Base-by-base conservation (phyloP, 2,329 filamentous ascomycete species). In the Atkinsonella texensis region DNA sequence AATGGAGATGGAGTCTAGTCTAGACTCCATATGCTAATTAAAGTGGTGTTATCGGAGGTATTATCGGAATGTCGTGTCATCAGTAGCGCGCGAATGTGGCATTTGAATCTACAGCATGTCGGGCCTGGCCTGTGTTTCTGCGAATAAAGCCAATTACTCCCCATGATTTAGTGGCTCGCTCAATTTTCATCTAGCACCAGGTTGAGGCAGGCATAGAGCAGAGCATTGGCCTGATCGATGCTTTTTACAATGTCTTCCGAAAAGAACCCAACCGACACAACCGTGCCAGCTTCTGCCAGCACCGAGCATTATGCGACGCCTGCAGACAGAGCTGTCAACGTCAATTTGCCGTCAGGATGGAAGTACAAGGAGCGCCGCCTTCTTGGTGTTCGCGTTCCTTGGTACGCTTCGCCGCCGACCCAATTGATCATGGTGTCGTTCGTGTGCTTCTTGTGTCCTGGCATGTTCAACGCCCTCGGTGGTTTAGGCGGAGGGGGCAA, bases 401-500 rank as follows among this genome's bases (percentile, higher is more conserved):
- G 81, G 75, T 89, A 85, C 65, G 85, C 85, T 13, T 87, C 85
- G 54, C 85, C 86, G 4, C 77, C 80, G 62, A 70, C 81, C 43
- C 85, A 89, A 69, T 74, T 89, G 32, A 62, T 84, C 55, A 76
- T 89, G 73, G 84, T 89, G 47, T 68, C 69, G 31, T 64, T 71
- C 56, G 68, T 72, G 48, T 72, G 69, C 59, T 72, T 86, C 71
- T 64, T 86, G 56, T 86, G 83, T 62, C 83, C 83, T 1, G 83
- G 83, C 60, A 84, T 86, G 81, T 86, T 79, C 71, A 86, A 86
- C 60, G 81, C 83, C 5, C 72, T 86, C 50, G 71, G 71, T 53
- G 83, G 83, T 51, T 68, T 86, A 18, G 83, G 83, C 50, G 83
- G 80, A 50, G 81, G 71, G 63, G 83, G 63, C 31, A 61, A 62